Evolutionary conservation across 192 early-diverging fungal genomes (phyloP), one percentile per base, ranked within the genome.

Genomic region (Jimgerdemannia lactiflua): DNA sequence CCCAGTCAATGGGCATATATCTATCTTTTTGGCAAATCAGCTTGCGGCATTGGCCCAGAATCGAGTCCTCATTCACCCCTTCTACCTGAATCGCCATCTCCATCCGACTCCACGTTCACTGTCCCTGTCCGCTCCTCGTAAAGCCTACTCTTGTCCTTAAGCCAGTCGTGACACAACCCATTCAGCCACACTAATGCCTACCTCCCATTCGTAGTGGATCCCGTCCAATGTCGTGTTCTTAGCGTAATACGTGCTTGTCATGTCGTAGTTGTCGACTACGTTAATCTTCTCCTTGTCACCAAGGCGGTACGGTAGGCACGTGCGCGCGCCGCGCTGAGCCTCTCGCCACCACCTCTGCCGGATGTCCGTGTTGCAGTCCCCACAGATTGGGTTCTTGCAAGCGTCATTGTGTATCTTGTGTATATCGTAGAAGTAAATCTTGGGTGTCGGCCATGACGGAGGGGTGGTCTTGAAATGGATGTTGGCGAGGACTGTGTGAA

Each of bases 321-420:
- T 9, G 19, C 67, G 67, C 40, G 67, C 67, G 19, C 67, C 67
- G 9, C 67, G 6, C 40, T 68, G 67, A 6, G 67, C 67, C 40
- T 68, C 67, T 6, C 67, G 19, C 29, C 40, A 68, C 67, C 67
- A 68, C 19, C 67, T 6, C 67, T 68, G 67, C 67, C 67, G 67
- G 8, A 68, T 10, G 19, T 68, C 67, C 67, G 67, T 68, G 67
- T 68, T 68, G 18, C 67, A 68, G 6, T 7, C 40, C 40, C 18
- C 9, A 18, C 67, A 68, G 67, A 68, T 68, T 7, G 67, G 67
- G 9, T 7, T 41, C 19, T 68, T 41, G 40, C 67, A 68, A 20
- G 7, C 6, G 19, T 41, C 40, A 1, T 20, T 68, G 40, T 39
- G 40, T 19, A 68, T 20, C 67, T 68, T 68, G 67, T 20, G 67